Conservation (phyloP, 2,329 filamentous ascomycete genomes). For the Colletotrichum tofieldiae region DNA sequence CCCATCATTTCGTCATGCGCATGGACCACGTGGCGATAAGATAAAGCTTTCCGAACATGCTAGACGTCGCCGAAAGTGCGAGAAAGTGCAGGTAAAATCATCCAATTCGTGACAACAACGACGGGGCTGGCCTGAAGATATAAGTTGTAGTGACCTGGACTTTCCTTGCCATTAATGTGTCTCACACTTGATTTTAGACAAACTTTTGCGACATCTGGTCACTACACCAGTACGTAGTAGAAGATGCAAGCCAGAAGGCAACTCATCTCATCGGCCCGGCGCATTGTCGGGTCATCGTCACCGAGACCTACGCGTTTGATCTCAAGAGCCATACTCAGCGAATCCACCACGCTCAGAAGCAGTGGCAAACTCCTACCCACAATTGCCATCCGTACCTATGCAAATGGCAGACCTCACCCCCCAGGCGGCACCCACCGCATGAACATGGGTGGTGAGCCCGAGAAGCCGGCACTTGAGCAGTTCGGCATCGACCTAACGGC, state of each 20-base stretch:
- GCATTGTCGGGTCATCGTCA: constrained; percentile 52
- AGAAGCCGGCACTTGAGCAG: constrained; percentile 92
- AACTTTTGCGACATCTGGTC: neutral
- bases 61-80: constrained; percentile 54
- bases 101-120: constrained; percentile 17
- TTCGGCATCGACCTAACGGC: constrained; percentile 93
- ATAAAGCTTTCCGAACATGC: constrained; percentile 38
- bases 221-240: neutral
- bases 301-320: constrained; percentile 48
- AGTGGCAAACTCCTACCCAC: constrained; percentile 56
- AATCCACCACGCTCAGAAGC: constrained; percentile 11
- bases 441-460: constrained; percentile 81
- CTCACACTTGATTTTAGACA: neutral
- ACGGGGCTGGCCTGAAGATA: constrained; percentile 12
- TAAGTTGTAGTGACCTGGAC: neutral
- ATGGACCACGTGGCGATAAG: constrained; percentile 56
- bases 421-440: constrained; percentile 95
- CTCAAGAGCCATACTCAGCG: constrained; percentile 32
- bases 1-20: constrained; percentile 17
- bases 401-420: constrained; percentile 84
- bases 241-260: constrained; percentile 61
- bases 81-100: constrained; percentile 54
- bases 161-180: neutral
- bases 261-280: constrained; percentile 56
- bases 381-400: constrained; percentile 67